Base-by-base conservation (phyloP, 345 rosid genomes). In the Eucalyptus tenuipes region DNA sequence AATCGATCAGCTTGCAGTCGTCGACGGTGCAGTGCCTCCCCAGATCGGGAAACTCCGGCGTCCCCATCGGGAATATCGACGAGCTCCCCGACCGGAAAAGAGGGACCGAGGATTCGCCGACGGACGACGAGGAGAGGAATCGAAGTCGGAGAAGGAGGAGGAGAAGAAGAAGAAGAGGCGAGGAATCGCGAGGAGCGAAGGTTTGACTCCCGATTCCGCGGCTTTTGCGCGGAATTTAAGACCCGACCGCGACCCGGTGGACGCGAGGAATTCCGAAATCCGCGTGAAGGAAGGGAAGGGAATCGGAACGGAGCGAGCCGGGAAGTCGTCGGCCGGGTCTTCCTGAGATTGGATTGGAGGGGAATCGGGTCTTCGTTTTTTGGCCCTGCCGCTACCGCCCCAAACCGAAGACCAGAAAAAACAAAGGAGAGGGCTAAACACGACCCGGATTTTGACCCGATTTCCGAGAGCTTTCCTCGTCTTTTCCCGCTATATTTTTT, bases 31-130 rank as follows among this genome's bases (percentile, higher is more conserved):
- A 97, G 90, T 97, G 99, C 92, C 94, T 95, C 71, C 99, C 99
- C 25, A 97, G 98, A 95, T 96, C 95, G 87, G 99, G 99, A 89
- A 97, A 97, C 91, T 95, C 95, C 4, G 99, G 99, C n/a, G 99
- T 97, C 42, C 99, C 99, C 99, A 97, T 96, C 87, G 20, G 50
- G 13, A 25, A 49, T 53, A 17, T 33, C 48, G 87, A 0, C 27
- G 12, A 53, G 57, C 87, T 31, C 42, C 44, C 47, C 6, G 5
- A 31, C 45, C 66, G 31, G 68, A 57, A 1, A 49, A 7, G 57
- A 52, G 57, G 61, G 29, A 24, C 61, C 57, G 87, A 37, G 44
- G 59, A 44, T 50, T 53, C 31, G 13, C 7, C 44, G 81, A 37
- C 12, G 44, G 40, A 33, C 44, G 81, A 71, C 1, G 40, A 33